Conservation (phyloP, 371 early-diverging fungal genomes). For the Mucor indicus region DNA sequence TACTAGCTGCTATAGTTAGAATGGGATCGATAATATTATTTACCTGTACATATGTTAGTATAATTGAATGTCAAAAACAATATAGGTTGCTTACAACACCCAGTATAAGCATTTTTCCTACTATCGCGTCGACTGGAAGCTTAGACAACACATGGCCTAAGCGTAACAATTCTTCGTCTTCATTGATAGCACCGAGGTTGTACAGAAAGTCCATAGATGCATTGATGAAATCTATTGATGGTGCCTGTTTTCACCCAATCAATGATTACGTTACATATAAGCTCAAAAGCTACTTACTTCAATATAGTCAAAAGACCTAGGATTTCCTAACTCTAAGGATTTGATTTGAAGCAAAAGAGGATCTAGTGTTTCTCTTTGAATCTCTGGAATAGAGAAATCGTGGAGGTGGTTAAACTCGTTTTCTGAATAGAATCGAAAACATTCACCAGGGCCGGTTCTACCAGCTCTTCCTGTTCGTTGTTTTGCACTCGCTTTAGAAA, state of each 20-base stretch:
- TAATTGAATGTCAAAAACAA: too few relatives aligned
- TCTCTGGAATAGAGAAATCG: constrained; percentile 89
- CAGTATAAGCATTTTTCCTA: constrained; percentile 86
- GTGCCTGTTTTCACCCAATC: constrained; percentile 38
- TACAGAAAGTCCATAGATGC: constrained; percentile 59
- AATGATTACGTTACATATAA: neutral
- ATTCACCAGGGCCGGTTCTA: constrained; percentile 95
- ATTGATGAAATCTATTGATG: constrained; percentile 60
- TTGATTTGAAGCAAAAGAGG: constrained; percentile 78
- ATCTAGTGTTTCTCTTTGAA: constrained; percentile 85
- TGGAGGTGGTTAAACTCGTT: constrained; percentile 91
- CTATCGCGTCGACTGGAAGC: constrained; percentile 82
- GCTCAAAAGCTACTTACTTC: constrained; percentile 21
- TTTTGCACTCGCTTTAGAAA: constrained; percentile 94
- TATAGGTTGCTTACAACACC: constrained; percentile 34
- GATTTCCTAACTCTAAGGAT: constrained; percentile 54
- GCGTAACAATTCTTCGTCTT: constrained; percentile 64
- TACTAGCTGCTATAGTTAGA: constrained; percentile 77
- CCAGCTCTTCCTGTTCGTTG: constrained; percentile 99
- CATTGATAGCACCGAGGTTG: constrained; percentile 57
- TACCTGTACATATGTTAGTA: constrained; percentile 32
- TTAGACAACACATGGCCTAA: constrained; percentile 82
- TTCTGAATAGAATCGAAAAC: constrained; percentile 96
- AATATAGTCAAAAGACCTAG: constrained; percentile 53
- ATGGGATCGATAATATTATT: constrained; percentile 71